A percentile compares a stretch with the other conserved stretches of the same genome.
Conservation (phyloP, 108 stramenopile genomes). For the Licmophora abbreviata region DNA sequence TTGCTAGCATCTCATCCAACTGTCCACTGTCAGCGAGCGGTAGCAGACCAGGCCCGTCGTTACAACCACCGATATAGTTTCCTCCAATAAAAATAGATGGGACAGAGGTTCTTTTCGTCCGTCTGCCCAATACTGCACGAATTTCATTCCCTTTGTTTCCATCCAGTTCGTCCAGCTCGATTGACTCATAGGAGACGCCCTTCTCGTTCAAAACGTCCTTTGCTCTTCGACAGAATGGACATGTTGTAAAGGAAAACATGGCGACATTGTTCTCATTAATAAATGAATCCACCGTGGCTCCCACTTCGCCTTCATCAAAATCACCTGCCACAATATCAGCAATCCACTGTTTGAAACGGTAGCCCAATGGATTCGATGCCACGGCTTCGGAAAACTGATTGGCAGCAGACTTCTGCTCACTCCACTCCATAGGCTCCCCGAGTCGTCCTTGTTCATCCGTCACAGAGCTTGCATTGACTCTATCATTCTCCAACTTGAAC, state of each 20-base stretch:
- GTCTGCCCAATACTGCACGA: conserved; percentile 36
- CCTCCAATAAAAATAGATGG: conserved; percentile 59
- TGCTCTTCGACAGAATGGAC: conserved; percentile 65
- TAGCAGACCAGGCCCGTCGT: conserved; percentile 60
- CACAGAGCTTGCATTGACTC: conserved; percentile 29
- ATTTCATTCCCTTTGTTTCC: conserved; percentile 56
- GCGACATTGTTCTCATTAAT: conserved; percentile 18
- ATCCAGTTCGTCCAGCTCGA: conserved; percentile 51
- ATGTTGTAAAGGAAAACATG: conserved; percentile 57
- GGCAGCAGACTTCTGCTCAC: conserved; percentile 30
- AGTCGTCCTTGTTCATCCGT: conserved; percentile 43
- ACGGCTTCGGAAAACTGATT: conserved; percentile 40
- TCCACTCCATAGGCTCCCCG: conserved; percentile 69
- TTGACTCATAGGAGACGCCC: conserved; percentile 29
- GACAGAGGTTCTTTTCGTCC: conserved; percentile 53
- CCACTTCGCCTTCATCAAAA: conserved; percentile 29
- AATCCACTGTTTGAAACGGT: conserved; percentile 59
- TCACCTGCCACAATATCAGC: conserved; percentile 62
- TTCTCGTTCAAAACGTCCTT: conserved; percentile 48
- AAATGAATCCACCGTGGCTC: conserved; percentile 18
- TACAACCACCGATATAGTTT: conserved; percentile 49
- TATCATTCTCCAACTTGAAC: conserved; percentile 42
- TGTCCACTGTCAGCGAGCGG: conserved; percentile 39
- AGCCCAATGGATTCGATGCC: conserved; percentile 30
- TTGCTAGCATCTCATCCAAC: conserved; percentile 9